Percentiles rank a stretch among this genome's conserved stretches.
Evolutionary conservation across 2,329 filamentous ascomycete species (phyloP).

Genomic region (Claviceps paspali): DNA sequence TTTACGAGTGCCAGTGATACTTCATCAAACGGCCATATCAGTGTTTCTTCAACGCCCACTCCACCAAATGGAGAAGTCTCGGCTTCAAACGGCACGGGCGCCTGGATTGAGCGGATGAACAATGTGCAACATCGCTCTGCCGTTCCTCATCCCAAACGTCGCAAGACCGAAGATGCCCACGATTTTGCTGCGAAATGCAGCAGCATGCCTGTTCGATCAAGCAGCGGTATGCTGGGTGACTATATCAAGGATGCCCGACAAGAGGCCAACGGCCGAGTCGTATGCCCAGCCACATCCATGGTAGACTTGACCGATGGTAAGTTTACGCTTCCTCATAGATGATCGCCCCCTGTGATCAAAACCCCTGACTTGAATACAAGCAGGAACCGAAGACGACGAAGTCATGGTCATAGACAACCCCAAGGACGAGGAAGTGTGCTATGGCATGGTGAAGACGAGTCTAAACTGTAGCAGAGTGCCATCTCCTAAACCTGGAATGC

Average conservation of each 20-base stretch:
- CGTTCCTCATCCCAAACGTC: constrained; percentile 47
- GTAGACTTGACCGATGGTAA: constrained; percentile 44
- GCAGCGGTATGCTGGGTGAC: constrained; percentile 45
- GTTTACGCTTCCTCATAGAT: constrained; percentile 1
- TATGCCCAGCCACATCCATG: constrained; percentile 22
- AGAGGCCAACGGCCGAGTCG: constrained; percentile 20
- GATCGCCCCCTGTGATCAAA: too few relatives aligned
- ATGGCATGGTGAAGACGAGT: constrained; percentile 57
- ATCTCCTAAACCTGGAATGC: constrained; percentile 46
- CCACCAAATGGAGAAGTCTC: constrained; percentile 13
- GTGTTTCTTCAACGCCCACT: constrained; percentile 19
- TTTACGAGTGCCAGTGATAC: constrained; percentile 23
- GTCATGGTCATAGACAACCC: constrained; percentile 42
- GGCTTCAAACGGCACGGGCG: constrained; percentile 29
- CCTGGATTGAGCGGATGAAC: constrained; percentile 62
- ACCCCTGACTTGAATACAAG: constrained; percentile 6
- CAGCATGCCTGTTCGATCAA: constrained; percentile 18
- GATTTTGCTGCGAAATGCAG: constrained; percentile 22
- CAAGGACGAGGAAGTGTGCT: constrained; percentile 60
- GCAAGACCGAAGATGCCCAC: constrained; percentile 37
- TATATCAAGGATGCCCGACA: constrained; percentile 48
- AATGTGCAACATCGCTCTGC: constrained; percentile 52
- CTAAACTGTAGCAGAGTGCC: constrained; percentile 56
- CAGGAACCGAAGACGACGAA: constrained; percentile 39
- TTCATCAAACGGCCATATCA: constrained; percentile 18